Conservation (phyloP, 345 rosid genomes). For the Excoecaria cochinchinensis region DNA sequence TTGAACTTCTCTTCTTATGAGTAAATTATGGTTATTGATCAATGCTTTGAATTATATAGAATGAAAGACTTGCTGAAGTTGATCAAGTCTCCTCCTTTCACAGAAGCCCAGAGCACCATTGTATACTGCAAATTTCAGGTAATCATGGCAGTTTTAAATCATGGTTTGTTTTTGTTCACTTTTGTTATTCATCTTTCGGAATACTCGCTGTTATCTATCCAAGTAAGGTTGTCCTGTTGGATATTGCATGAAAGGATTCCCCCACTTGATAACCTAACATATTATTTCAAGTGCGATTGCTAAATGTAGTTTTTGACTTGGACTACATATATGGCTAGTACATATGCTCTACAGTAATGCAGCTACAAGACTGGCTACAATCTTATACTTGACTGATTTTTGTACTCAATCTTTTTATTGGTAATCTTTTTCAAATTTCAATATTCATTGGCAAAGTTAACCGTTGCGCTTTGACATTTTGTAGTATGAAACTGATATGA, state of each 20-base stretch:
- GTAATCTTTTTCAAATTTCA: background rate
- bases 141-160: background rate
- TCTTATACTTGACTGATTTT: background rate
- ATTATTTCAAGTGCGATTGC: background rate
- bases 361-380: background rate
- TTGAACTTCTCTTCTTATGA: background rate
- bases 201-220: too few species aligned
- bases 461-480: constrained; percentile 19
- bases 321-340: background rate
- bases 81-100: constrained; percentile 64
- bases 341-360: background rate
- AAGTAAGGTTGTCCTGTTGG: background rate
- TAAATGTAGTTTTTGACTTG: background rate
- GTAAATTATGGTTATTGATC: constrained; percentile 8
- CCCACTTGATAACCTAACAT: background rate
- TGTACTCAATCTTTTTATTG: background rate
- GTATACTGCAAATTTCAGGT: constrained; percentile 99
- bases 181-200: background rate
- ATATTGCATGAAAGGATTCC: background rate
- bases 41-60: constrained; percentile 41
- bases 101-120: constrained; percentile 73
- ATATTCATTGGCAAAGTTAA: background rate
- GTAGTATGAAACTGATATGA: constrained; percentile 79
- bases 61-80: constrained; percentile 75
- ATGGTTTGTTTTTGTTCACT: background rate